Base-by-base conservation (phyloP, 768 basidiomycete species). In the Kwoniella botswanensis region DNA sequence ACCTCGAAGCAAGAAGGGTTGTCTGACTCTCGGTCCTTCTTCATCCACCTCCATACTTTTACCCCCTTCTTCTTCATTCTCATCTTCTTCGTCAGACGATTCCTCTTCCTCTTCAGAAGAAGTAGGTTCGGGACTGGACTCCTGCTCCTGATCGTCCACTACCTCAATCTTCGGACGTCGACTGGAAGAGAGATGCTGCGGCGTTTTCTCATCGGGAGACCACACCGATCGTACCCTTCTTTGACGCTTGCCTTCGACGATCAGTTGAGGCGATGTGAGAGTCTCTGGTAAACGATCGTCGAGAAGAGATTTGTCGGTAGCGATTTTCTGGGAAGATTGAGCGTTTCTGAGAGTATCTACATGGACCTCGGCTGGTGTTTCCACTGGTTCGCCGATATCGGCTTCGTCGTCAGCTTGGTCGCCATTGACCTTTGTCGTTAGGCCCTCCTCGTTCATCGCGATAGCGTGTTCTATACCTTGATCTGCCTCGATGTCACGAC, bases 1-100 rank as follows among this genome's bases (percentile, higher is more conserved):
- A 0, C 85, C 86, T n/a, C 86, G 81, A 1, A 86, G 78, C 3
- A 86, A 80, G 75, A 86, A 86, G 0, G 86, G 86, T 21, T 77
- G 76, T 26, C 78, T 76, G 15, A 84, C 68, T 44, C 73, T 58
- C 15, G 65, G 71, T 42, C 56, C 71, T 18, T 35, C 35, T 35
- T 71, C 71, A 4, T 72, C 74, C 15, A 18, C 43, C 13, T 29
- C 42, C 11, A 22, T 11, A 21, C 46, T 13, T 7, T 46, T 53
- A 24, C 73, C 62, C 15, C 42, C 71, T 12, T 61, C 66, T 13
- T 64, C 70, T 44, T 29, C 71, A 50, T 67, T 65, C 26, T 66
- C 69, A 3, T 64, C 71, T 50, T 67, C 72, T 3, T 57, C 69
- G 42, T 72, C 66, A 11, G 44, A 52, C 5, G 65, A 59, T 5